These are phyloP conservation scores for Russula earlei DNA, from an alignment of 768 basidiomycete species.

Conservation along the genomic window DNA sequence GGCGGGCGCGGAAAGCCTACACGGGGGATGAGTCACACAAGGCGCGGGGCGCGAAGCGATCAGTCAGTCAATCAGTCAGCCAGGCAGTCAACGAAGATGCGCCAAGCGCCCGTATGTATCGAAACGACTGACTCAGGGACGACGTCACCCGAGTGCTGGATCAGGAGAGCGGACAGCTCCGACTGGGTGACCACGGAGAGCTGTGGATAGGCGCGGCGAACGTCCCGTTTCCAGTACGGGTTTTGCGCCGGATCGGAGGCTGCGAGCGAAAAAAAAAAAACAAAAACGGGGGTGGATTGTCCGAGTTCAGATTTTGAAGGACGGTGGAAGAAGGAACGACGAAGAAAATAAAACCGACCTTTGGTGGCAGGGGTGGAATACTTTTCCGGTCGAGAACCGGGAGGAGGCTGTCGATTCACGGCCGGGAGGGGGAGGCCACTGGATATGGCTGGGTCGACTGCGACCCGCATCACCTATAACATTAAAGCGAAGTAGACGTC, in stretches of 20 bases:
- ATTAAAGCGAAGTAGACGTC: slow-evolving; percentile 28
- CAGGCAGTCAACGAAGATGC: too few relatives aligned
- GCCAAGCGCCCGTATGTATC: background rate
- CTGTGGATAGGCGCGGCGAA: slow-evolving; percentile 86
- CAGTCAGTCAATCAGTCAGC: too few relatives aligned
- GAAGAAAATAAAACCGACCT: too few relatives aligned
- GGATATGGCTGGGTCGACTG: slow-evolving; percentile 85
- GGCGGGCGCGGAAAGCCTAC: slow-evolving; percentile 18
- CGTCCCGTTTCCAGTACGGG: slow-evolving; percentile 95
- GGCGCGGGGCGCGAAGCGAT: too few relatives aligned
- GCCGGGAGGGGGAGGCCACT: slow-evolving; percentile 73
- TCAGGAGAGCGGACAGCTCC: slow-evolving; percentile 69
- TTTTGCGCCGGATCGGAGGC: slow-evolving; percentile 84
- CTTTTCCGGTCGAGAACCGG: slow-evolving; percentile 78
- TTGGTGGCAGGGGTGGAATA: slow-evolving; percentile 85
- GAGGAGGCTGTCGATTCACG: slow-evolving; percentile 73
- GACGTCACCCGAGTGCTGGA: slow-evolving; percentile 62
- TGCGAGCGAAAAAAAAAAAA: too few relatives aligned
- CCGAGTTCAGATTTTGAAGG: slow-evolving; percentile 9
- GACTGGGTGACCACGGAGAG: slow-evolving; percentile 82
- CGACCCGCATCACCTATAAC: slow-evolving; percentile 68
- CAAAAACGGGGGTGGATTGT: too few relatives aligned
- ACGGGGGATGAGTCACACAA: background rate
- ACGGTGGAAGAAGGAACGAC: background rate
- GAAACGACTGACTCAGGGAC: slow-evolving; percentile 40